Evolutionary conservation across 306 rosid species (phyloP), one percentile per base, ranked within the genome.

Genomic region (Dryas octopetala): DNA sequence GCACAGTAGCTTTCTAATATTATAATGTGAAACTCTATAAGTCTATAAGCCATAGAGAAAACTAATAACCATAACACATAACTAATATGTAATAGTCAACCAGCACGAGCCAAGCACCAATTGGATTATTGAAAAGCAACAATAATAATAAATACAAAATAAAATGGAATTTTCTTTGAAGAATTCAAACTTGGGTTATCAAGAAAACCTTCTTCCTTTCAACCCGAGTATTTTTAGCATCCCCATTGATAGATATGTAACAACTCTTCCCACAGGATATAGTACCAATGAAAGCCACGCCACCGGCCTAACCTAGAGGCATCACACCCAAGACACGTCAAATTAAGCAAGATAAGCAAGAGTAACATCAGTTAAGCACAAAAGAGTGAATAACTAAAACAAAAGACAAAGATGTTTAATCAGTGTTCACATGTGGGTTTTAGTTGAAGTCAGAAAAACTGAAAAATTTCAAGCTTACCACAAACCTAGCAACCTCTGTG

Each of bases 201-300:
- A 70, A 79, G 19, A 61, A 46, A 53, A 96, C 99, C 98, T 96
- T 81, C 90, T 89, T 86, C 99, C 99, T 85, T 96, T 96, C 83
- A 96, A 83, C 73, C 99, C 97, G 69, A 96, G 96, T 80, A 96
- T 65, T 81, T 92, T 92, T 53, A 92, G 88, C 86, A 96, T 96
- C 86, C 99, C 98, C 99, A 96, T 96, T 66, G 99, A 96, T 73
- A 96, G 80, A 82, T 79, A 92, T 62, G 99, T 90, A 82, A 92
- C 96, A 84, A 96, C 79, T 89, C 96, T 89, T 76, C 99, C 99
- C 40, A 79, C 97, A 10, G 99, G 99, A 78, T 96, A 96, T 79
- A 96, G 76, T 62, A 96, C 85, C 82, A 96, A 57, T 19, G 99
- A 92, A 82, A 96, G 99, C 98, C 99, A 96, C 8, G 99, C 99